Conservation (phyloP, 2,329 filamentous ascomycete genomes). For the Furcasterigmium furcatum region DNA sequence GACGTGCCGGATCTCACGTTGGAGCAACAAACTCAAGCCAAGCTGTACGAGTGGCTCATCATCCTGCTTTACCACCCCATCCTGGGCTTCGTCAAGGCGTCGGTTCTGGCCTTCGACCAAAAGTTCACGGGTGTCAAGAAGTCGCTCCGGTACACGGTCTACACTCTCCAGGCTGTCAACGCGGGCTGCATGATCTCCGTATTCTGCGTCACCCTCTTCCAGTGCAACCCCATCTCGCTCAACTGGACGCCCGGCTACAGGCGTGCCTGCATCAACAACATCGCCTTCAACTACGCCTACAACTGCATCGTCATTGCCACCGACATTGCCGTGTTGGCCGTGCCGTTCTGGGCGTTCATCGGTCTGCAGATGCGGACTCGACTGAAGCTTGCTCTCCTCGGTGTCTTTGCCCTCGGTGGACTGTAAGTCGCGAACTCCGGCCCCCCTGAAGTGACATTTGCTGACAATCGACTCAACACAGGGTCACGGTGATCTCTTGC, state of each 20-base stretch:
- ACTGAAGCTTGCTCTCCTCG: slow-evolving; percentile 33
- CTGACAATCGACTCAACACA: slow-evolving; percentile 1
- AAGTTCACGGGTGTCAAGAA: slow-evolving; percentile 33
- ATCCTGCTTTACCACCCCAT: slow-evolving; percentile 14
- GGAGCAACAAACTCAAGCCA: slow-evolving; percentile 10
- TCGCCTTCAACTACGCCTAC: slow-evolving; percentile 23
- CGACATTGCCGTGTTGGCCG: slow-evolving; percentile 26
- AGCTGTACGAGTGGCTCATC: slow-evolving; percentile 15
- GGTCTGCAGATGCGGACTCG: slow-evolving; percentile 32
- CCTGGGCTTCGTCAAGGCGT: slow-evolving; percentile 35
- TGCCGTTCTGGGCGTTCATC: slow-evolving; percentile 37
- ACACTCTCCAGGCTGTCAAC: slow-evolving; percentile 25
- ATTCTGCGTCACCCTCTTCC: slow-evolving; percentile 28
- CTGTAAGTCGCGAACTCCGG: slow-evolving; percentile 21
- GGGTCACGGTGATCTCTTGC: slow-evolving; percentile 22
- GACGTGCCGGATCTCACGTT: slow-evolving; percentile 9
- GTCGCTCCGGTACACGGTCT: slow-evolving; percentile 24
- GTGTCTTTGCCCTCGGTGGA: slow-evolving; percentile 33
- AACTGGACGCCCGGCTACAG: slow-evolving; percentile 17
- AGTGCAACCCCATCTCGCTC: slow-evolving; percentile 27
- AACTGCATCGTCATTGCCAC: slow-evolving; percentile 15
- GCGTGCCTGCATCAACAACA: slow-evolving; percentile 5
- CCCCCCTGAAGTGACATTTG: background rate
- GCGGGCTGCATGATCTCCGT: slow-evolving; percentile 23
- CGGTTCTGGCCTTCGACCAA: slow-evolving; percentile 41